Percentiles rank a stretch among this genome's conserved stretches.
Evolutionary conservation across 2,329 filamentous ascomycete species (phyloP).

Genomic region (Lachnellula cervina): DNA sequence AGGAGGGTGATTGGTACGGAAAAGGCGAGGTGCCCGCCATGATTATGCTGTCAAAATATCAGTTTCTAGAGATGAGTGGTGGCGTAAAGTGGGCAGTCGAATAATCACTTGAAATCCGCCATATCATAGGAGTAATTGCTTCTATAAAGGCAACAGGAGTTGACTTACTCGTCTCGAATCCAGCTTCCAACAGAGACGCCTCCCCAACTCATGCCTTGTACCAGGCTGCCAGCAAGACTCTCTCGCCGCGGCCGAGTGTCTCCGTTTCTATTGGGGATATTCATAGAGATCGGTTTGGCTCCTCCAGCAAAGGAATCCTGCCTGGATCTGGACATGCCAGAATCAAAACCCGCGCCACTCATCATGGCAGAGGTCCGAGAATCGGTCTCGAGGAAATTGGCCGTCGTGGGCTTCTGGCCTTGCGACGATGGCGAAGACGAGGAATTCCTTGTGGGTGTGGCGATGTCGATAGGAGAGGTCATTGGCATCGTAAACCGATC

Average conservation of each 20-base stretch:
- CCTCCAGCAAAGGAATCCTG: constrained; percentile 62
- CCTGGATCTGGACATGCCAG: constrained; percentile 45
- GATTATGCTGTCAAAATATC: constrained; percentile 62
- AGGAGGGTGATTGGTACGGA: constrained; percentile 83
- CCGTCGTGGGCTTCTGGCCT: constrained; percentile 19
- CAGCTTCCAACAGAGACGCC: constrained; percentile 94
- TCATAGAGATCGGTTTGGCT: constrained; percentile 63
- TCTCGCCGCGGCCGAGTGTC: constrained; percentile 55
- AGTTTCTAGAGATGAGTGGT: constrained; percentile 16
- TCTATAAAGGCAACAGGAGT: constrained; percentile 2
- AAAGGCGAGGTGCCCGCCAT: constrained; percentile 97
- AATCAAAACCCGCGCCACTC: constrained; percentile 50
- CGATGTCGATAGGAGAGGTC: constrained; percentile 33
- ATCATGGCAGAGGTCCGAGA: constrained; percentile 49
- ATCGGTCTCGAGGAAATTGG: constrained; percentile 26
- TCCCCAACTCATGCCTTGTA: constrained; percentile 93
- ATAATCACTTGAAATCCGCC: constrained; percentile 2
- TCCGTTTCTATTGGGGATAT: constrained; percentile 56
- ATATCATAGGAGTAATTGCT: constrained; percentile 5
- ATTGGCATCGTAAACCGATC: constrained; percentile 26
- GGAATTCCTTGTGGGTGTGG: constrained; percentile 29
- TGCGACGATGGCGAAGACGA: constrained; percentile 36
- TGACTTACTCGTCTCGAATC: constrained; percentile 92
- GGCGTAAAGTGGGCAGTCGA: constrained; percentile 17
- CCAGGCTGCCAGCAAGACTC: constrained; percentile 58